Conservation (phyloP, 164 flowering plant species). For the Magnolia kwangsiensis region DNA sequence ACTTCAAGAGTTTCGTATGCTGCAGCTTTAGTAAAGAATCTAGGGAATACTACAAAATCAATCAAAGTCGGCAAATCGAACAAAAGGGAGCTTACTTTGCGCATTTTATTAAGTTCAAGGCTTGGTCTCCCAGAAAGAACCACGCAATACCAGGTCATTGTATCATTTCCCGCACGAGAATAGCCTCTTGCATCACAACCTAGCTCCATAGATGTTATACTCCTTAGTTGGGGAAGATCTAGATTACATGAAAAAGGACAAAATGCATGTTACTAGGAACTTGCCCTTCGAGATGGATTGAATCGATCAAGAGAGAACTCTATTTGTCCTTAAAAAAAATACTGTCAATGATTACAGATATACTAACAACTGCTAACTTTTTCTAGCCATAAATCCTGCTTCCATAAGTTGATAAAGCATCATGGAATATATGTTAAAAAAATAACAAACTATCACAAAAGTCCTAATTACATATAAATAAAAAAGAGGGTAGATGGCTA, state of each 20-base stretch:
- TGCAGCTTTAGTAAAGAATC: background rate
- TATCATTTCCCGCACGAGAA: slow-evolving; percentile 79
- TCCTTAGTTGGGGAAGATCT: slow-evolving; percentile 91
- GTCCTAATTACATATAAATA: too few species aligned
- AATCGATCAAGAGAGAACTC: too few species aligned
- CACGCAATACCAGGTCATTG: slow-evolving; percentile 81
- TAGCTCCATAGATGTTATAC: slow-evolving; percentile 69
- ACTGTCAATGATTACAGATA: too few species aligned
- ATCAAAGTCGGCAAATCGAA: too few species aligned
- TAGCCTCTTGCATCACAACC: slow-evolving; percentile 92
- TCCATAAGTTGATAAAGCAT: too few species aligned
- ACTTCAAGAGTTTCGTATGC: background rate
- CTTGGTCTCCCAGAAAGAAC: slow-evolving; percentile 79
- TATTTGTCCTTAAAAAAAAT: too few species aligned
- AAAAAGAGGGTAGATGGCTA: too few species aligned
- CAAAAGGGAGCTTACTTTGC: slow-evolving; percentile 51
- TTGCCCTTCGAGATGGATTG: too few species aligned
- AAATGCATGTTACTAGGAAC: slow-evolving; percentile 1
- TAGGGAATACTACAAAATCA: background rate
- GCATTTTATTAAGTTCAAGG: slow-evolving; percentile 73
- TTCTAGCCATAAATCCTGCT: too few species aligned
- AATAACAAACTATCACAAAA: too few species aligned
- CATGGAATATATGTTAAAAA: too few species aligned
- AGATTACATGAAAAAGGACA: slow-evolving; percentile 13
- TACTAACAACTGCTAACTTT: too few species aligned